These are phyloP conservation scores for Gymnopilus junonius DNA, from an alignment of 768 basidiomycete genomes.

Conservation along the genomic window DNA sequence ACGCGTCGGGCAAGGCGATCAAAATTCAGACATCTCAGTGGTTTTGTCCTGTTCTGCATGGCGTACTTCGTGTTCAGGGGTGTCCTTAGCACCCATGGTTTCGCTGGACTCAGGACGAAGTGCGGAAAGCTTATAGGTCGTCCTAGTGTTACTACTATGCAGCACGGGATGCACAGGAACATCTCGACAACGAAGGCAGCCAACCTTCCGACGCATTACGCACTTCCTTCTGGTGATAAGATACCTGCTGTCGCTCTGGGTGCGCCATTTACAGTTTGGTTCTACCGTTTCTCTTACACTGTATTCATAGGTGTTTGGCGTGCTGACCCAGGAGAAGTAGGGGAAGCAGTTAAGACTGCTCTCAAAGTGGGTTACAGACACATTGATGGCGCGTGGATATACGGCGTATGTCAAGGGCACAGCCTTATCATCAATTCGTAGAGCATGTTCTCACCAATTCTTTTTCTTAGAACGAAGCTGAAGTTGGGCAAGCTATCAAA, in stretches of 20 bases:
- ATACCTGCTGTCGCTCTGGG: constrained; percentile 59
- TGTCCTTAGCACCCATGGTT: background rate
- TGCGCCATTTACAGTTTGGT: constrained; percentile 24
- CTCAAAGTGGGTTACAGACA: constrained; percentile 68
- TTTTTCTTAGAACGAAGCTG: constrained; percentile 57
- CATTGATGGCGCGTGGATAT: constrained; percentile 77
- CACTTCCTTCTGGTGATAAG: constrained; percentile 64
- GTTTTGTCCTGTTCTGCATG: constrained; percentile 1
- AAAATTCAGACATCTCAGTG: background rate
- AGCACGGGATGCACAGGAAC: background rate
- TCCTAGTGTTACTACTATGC: background rate
- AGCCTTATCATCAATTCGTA: background rate
- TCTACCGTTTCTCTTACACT: background rate
- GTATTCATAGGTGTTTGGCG: constrained; percentile 61
- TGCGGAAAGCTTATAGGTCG: background rate
- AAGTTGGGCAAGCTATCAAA: constrained; percentile 66
- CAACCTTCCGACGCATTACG: constrained; percentile 50
- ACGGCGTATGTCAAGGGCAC: constrained; percentile 45
- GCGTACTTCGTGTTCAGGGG: background rate
- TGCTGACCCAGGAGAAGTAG: constrained; percentile 60
- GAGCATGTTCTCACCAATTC: background rate
- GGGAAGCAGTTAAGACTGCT: constrained; percentile 68
- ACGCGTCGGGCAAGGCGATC: background rate
- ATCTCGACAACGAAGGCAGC: constrained; percentile 4
- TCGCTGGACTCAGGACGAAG: background rate